These are phyloP conservation scores for Wickerhamiella slavikovae DNA, from an alignment of 805 yeast species.

Conservation along the genomic window DNA sequence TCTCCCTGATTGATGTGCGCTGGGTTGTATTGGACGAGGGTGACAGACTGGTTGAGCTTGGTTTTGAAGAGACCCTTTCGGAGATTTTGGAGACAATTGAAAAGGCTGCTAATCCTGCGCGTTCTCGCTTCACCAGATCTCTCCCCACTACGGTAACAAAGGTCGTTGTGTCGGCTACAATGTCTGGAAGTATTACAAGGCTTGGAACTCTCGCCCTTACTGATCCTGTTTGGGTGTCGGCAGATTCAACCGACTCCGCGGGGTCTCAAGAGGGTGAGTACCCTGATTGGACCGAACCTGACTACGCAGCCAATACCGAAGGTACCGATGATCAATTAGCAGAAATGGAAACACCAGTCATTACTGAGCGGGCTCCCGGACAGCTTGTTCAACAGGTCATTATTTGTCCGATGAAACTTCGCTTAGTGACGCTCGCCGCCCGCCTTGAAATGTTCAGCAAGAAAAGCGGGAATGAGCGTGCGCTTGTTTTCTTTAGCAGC, in stretches of 20 bases:
- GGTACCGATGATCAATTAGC: background rate
- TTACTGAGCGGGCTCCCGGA: slow-evolving; percentile 50
- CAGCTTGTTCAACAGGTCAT: slow-evolving; percentile 63
- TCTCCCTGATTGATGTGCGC: slow-evolving; percentile 53
- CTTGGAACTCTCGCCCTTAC: slow-evolving; percentile 60
- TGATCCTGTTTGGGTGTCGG: slow-evolving; percentile 46
- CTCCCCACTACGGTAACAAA: slow-evolving; percentile 57
- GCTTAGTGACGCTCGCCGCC: slow-evolving; percentile 66
- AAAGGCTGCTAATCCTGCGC: slow-evolving; percentile 23
- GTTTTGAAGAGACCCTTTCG: slow-evolving; percentile 83
- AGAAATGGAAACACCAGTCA: too few relatives aligned
- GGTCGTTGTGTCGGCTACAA: slow-evolving; percentile 85
- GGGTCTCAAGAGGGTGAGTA: too few relatives aligned
- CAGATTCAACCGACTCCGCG: slow-evolving; percentile 14
- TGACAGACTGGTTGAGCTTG: slow-evolving; percentile 85
- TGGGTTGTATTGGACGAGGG: slow-evolving; percentile 94
- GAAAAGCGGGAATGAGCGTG: slow-evolving; percentile 10
- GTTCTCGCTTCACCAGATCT: slow-evolving; percentile 5
- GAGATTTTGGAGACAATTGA: slow-evolving; percentile 47
- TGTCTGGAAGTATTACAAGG: slow-evolving; percentile 58
- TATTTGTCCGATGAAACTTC: slow-evolving; percentile 81
- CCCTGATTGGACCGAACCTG: too few relatives aligned
- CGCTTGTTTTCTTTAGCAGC: slow-evolving; percentile 74
- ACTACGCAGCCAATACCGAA: background rate
- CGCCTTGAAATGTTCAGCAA: slow-evolving; percentile 30